Evolutionary conservation across 2,329 filamentous ascomycete species (phyloP), one percentile per base, ranked within the genome.

Genomic region (Alternaria metachromatica): DNA sequence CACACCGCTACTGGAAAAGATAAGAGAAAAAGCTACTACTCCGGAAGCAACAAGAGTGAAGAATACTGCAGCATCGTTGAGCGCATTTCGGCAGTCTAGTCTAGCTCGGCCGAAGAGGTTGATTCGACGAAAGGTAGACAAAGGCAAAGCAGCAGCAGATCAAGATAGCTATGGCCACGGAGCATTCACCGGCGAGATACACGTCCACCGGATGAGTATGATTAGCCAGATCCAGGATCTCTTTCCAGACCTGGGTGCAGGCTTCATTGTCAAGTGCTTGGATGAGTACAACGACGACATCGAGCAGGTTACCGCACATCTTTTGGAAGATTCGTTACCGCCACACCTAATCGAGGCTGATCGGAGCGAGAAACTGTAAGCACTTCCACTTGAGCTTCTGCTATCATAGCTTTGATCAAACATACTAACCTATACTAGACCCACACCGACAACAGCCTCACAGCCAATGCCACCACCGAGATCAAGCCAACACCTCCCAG

Each of bases 181-280:
- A 3, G 70, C 74, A 10, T 74, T 81, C 41, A 57, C 58, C 54
- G 81, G 80, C 9, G 83, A 85, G 46, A 83, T 94, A 33, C 92
- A 96, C 73, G 82, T 95, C 21, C 93, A 97, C 79, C 89, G 86
- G 45, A 91, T 96, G 88, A 94, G 91, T 71, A 88, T 95, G 53
- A 89, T 98, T 55, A 91, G 91, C 0, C 93, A 96, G 77, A 86
- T 99, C n/a, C 94, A 97, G 76, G 95, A 99, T 75, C 84, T 98
- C 0, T 97, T 98, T 74, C 93, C 95, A 0, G 89, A 97, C 66
- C 84, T 98, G 10, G 94, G 94, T 6, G 90, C 92, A 5, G 92
- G 87, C 0, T 98, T 97, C 75, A 84, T 98, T 15, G 86, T 92
- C 18, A 91, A 87, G 71, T 85, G 97, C 10, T 84, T 97, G 23